These are phyloP conservation scores for Auriscalpium orientale DNA, from an alignment of 768 basidiomycete species.

Conservation along the genomic window DNA sequence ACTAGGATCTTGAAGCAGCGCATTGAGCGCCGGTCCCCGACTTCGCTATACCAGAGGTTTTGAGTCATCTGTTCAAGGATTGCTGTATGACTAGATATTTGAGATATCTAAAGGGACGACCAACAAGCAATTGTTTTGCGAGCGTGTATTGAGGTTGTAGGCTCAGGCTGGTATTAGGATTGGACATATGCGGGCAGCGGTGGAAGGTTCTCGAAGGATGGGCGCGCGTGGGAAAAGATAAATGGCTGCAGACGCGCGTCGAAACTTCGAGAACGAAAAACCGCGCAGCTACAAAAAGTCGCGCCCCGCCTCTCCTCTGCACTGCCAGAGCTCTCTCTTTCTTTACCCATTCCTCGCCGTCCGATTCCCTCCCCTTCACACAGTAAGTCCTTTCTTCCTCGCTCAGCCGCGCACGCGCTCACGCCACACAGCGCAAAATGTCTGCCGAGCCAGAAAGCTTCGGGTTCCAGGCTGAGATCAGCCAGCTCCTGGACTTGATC, in stretches of 20 bases:
- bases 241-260: constrained; percentile 16
- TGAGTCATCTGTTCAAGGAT: too few species aligned
- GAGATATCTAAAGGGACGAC: too few species aligned
- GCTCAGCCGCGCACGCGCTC: constrained; percentile 11
- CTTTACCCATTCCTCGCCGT: constrained; percentile 9
- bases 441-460: constrained; percentile 63
- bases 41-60: too few species aligned
- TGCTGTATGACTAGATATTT: too few species aligned
- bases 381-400: constrained; percentile 5
- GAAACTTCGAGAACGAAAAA: constrained; percentile 40
- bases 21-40: too few species aligned
- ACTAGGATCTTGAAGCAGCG: background rate
- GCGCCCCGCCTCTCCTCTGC: constrained; percentile 13
- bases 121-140: too few species aligned
- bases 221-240: constrained; percentile 15
- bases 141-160: too few species aligned
- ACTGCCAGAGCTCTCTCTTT: constrained; percentile 6
- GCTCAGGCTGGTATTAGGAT: too few species aligned
- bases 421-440: constrained; percentile 38
- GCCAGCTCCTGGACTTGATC: constrained; percentile 95
- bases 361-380: background rate
- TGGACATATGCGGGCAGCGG: constrained; percentile 7
- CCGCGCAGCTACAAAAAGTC: constrained; percentile 29
- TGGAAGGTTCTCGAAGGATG: constrained; percentile 25
- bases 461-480: constrained; percentile 99